Base-by-base conservation (phyloP, 495 filamentous ascomycete species). In the Trichoderma reesei region DNA sequence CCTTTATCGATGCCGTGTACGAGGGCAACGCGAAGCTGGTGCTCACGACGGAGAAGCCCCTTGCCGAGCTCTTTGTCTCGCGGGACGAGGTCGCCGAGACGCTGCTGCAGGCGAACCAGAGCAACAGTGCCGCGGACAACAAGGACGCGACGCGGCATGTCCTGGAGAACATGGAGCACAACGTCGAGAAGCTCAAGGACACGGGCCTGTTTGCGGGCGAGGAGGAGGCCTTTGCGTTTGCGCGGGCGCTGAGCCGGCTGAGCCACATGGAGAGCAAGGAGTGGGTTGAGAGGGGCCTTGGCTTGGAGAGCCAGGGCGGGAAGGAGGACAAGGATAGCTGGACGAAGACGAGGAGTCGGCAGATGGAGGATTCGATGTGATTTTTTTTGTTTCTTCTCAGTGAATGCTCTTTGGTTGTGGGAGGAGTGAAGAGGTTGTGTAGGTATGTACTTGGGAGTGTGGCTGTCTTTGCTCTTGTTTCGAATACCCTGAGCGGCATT, bases 211-310 rank as follows among this genome's bases (percentile, higher is more conserved):
- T 98, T 74, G 90, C 87, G 9, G 95, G 94, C 16, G 94, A 98
- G 61, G 94, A 98, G 80, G 94, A 98, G 76, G 81, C 90, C 7
- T 98, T 98, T 77, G 94, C 94, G 0, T 98, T 98, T 75, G 92
- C 92, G 61, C 80, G 94, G 26, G 94, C 94, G 6, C 70, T 98
- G 67, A 91, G 88, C 39, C 78, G 94, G 63, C 77, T 98, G 68
- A 86, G 76, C 18, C 91, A 98, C 77, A 98, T 98, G 94, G 92
- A 90, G 2, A 92, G 90, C 68, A 84, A 87, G 73, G 86, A 96
- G 72, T 98, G 95, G 95, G 87, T 98, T 16, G 95, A 98, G 78
- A 74, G 90, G 5, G 92, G 92, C 0, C 77, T 96, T 82, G 87
- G 85, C 11, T 73, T 87, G 65, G 82, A 80, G 71, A 74, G 72